Evolutionary conservation across 2,329 filamentous ascomycete species (phyloP).

Genomic region (Ophiostoma montium): DNA sequence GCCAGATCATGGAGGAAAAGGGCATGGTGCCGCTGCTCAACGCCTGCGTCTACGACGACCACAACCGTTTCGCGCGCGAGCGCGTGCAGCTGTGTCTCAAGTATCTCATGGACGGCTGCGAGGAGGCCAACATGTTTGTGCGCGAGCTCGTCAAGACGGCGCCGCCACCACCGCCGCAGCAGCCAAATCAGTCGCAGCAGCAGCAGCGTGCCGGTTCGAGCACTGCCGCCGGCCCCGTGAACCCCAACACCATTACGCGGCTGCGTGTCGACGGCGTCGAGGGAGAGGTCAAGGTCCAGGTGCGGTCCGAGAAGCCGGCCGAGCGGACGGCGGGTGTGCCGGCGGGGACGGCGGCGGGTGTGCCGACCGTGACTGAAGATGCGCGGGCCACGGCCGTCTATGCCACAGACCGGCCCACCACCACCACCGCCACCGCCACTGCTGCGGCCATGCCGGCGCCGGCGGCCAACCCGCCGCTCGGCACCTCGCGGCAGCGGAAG

Average conservation of each 20-base stretch:
- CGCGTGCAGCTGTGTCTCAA: constrained; percentile 81
- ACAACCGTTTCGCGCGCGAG: constrained; percentile 90
- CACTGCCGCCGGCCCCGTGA: neutral
- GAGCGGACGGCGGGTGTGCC: neutral
- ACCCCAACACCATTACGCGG: constrained; percentile 19
- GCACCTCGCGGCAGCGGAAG: constrained; percentile 13
- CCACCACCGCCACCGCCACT: neutral
- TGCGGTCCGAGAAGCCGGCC: constrained; percentile 19
- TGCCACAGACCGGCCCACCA: neutral
- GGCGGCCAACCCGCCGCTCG: constrained; percentile 6
- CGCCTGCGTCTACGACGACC: constrained; percentile 80
- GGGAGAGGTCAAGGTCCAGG: constrained; percentile 41
- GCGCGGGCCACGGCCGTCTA: constrained; percentile 1
- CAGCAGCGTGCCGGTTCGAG: neutral
- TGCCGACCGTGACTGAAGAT: neutral
- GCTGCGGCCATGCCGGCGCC: neutral
- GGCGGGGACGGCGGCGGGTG: neutral
- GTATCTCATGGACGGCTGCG: constrained; percentile 62
- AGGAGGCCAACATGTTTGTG: constrained; percentile 58
- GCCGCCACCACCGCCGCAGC: constrained; percentile 14
- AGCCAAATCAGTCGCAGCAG: constrained; percentile 3
- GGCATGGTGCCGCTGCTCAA: constrained; percentile 80
- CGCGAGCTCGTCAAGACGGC: constrained; percentile 38
- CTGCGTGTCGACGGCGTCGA: constrained; percentile 41
- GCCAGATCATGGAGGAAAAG: constrained; percentile 71